Evolutionary conservation across 2,329 filamentous ascomycete genomes (phyloP).

Genomic region (Neoascochyta sp.): DNA sequence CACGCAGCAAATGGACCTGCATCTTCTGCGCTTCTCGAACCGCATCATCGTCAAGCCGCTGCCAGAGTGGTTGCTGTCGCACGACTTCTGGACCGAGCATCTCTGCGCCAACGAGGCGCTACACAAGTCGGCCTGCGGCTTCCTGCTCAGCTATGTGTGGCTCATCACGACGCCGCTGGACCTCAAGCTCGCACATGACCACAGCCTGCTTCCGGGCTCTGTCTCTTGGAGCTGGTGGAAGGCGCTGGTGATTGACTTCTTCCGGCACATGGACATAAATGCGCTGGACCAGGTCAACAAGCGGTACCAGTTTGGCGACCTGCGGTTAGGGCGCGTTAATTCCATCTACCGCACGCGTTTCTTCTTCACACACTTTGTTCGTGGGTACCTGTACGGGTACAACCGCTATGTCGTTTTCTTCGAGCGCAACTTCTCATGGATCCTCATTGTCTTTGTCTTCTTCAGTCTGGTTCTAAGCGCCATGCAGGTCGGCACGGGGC

Average conservation of each 20-base stretch:
- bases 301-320: constrained; percentile 37
- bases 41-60: constrained; percentile 33
- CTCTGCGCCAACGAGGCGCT: constrained; percentile 16
- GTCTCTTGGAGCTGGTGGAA: constrained; percentile 38
- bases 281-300: constrained; percentile 35
- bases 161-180: constrained; percentile 33
- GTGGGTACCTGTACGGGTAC: constrained; percentile 40
- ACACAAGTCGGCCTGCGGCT: constrained; percentile 28
- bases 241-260: constrained; percentile 26
- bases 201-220: constrained; percentile 24
- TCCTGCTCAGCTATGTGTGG: constrained; percentile 37
- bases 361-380: constrained; percentile 33
- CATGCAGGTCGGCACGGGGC: constrained; percentile 37
- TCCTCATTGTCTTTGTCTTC: constrained; percentile 38
- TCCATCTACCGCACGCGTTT: constrained; percentile 34
- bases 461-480: constrained; percentile 36
- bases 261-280: constrained; percentile 26
- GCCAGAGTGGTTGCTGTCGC: constrained; percentile 29
- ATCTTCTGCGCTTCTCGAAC: constrained; percentile 34
- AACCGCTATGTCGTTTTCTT: constrained; percentile 41
- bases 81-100: constrained; percentile 30
- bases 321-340: constrained; percentile 36
- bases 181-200: constrained; percentile 31
- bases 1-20: constrained; percentile 37
- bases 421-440: constrained; percentile 38